Conservation (phyloP, 169 alveolate genomes). For the Cryptosporidium sp. region DNA sequence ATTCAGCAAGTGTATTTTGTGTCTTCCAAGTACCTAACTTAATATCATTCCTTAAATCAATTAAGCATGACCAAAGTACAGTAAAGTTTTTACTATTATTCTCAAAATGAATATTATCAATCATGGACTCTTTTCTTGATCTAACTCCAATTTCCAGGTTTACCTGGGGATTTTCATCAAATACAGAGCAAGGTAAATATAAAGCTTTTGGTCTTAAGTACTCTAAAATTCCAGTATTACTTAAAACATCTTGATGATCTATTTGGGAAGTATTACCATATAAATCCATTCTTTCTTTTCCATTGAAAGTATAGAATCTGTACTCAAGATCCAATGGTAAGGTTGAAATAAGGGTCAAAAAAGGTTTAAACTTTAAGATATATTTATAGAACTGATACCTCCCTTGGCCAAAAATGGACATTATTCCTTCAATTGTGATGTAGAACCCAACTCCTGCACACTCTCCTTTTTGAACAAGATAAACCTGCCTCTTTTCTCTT, state of each 20-base stretch:
- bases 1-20: background rate
- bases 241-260: background rate
- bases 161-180: background rate
- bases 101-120: background rate
- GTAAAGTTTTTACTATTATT: background rate
- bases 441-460: slow-evolving; percentile 41
- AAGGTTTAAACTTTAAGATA: slow-evolving; percentile 30
- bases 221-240: slow-evolving; percentile 25
- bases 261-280: background rate
- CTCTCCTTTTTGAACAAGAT: slow-evolving; percentile 6
- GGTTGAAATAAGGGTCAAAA: slow-evolving; percentile 33
- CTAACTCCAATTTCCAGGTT: slow-evolving; percentile 33
- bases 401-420: background rate
- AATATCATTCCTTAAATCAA: background rate
- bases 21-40: slow-evolving; percentile 45
- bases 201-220: slow-evolving; percentile 3
- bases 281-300: background rate
- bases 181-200: slow-evolving; percentile 8
- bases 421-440: slow-evolving; percentile 19
- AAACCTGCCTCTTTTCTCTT: background rate
- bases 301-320: background rate
- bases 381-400: background rate
- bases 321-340: slow-evolving; percentile 36
- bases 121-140: background rate
- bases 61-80: slow-evolving; percentile 34